phyloP scores from a whole-genome alignment of 495 filamentous ascomycete species.

The Talaromyces stipitatus region DNA sequence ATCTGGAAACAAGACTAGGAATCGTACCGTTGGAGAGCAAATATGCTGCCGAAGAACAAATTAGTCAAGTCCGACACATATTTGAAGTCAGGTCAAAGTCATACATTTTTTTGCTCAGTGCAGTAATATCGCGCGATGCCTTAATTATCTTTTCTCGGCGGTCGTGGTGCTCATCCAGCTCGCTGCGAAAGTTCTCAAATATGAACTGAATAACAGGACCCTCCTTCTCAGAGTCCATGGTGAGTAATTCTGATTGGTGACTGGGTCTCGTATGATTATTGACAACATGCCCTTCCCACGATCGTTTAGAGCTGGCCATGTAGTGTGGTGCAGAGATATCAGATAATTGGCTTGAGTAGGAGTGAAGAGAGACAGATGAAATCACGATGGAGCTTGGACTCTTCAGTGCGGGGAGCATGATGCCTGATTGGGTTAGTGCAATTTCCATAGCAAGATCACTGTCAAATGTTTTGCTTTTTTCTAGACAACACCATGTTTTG shows the following conservation, averaged over 20 bases:
- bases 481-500: not conserved
- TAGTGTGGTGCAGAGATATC: not conserved
- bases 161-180: conserved; percentile 92
- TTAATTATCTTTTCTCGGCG: conserved; percentile 85
- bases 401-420: not conserved
- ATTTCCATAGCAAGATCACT: not conserved
- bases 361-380: not conserved
- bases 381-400: not conserved
- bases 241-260: conserved; percentile 18
- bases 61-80: not conserved
- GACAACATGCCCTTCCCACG: conserved; percentile 51
- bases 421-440: not conserved
- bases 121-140: conserved; percentile 82
- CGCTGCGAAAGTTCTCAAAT: conserved; percentile 77
- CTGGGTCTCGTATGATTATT: conserved; percentile 16
- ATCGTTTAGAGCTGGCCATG: conserved; percentile 49
- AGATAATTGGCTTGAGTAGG: not conserved
- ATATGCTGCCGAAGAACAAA: conserved; percentile 55
- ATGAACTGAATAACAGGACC: conserved; percentile 51
- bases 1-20: not conserved
- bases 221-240: conserved; percentile 13
- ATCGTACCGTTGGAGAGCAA: conserved; percentile 76
- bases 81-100: conserved; percentile 5
- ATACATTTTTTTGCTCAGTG: conserved; percentile 94
- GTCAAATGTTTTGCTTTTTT: not conserved